These are phyloP conservation scores for Penicillium glabrum DNA, from an alignment of 2,329 filamentous ascomycete species.

Conservation along the genomic window DNA sequence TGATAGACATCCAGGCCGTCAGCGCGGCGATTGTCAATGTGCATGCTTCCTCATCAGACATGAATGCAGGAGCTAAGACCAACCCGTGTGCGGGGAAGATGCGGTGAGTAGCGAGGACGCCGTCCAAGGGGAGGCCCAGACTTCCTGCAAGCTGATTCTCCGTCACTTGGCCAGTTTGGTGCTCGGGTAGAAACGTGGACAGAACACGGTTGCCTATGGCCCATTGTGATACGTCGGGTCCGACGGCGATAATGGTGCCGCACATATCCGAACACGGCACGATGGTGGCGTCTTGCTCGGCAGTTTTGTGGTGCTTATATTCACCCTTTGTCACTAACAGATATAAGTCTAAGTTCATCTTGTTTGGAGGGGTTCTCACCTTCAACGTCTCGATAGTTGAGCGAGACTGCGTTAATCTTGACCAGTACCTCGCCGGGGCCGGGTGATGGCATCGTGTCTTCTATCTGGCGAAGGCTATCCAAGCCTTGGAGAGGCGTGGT, in stretches of 20 bases:
- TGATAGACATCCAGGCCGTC: constrained; percentile 53
- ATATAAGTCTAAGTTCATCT: background rate
- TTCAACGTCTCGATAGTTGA: constrained; percentile 56
- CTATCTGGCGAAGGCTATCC: constrained; percentile 51
- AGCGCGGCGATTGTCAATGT: constrained; percentile 49
- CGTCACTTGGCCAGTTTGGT: constrained; percentile 59
- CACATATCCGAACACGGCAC: constrained; percentile 72
- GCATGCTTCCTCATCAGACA: constrained; percentile 40
- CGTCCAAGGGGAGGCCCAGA: constrained; percentile 59
- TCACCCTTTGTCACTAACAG: constrained; percentile 61
- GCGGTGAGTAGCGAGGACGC: constrained; percentile 45
- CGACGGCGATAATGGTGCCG: constrained; percentile 57
- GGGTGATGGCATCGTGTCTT: constrained; percentile 49
- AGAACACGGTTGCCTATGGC: constrained; percentile 65
- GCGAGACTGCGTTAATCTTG: constrained; percentile 52
- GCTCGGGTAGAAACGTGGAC: constrained; percentile 58
- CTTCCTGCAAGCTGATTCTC: constrained; percentile 57
- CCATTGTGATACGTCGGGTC: constrained; percentile 50
- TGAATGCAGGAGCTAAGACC: constrained; percentile 41
- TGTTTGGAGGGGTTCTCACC: constrained; percentile 17
- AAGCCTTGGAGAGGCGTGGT: constrained; percentile 56
- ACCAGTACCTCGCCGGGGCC: constrained; percentile 56
- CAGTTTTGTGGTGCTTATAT: constrained; percentile 64
- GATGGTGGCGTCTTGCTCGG: constrained; percentile 45
- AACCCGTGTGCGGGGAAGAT: constrained; percentile 42